Conservation (phyloP, 306 rosid species). For the Carpinus fangiana region DNA sequence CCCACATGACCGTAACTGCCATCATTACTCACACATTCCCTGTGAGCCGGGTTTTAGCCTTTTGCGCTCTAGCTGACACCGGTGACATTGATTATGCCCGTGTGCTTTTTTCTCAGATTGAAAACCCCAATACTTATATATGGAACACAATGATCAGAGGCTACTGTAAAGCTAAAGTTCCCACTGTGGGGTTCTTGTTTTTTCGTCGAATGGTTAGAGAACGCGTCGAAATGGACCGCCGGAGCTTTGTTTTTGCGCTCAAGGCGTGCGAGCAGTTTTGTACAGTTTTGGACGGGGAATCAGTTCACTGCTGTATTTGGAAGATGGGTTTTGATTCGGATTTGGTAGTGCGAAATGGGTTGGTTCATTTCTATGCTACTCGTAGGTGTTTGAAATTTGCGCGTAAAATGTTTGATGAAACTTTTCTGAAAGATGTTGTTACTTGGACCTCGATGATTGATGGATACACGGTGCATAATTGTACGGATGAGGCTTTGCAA, state of each 20-base stretch:
- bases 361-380: slow-evolving; percentile 47
- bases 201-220: slow-evolving; percentile 44
- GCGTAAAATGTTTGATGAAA: slow-evolving; percentile 38
- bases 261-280: slow-evolving; percentile 48
- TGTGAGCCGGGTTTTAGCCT: slow-evolving; percentile 63
- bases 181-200: slow-evolving; percentile 44
- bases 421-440: slow-evolving; percentile 60
- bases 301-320: slow-evolving; percentile 46
- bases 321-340: slow-evolving; percentile 59
- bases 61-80: slow-evolving; percentile 66
- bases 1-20: slow-evolving; percentile 39
- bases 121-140: slow-evolving; percentile 64
- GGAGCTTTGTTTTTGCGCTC: slow-evolving; percentile 58
- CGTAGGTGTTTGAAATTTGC: slow-evolving; percentile 50
- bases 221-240: slow-evolving; percentile 42
- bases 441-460: slow-evolving; percentile 88
- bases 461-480: slow-evolving; percentile 45
- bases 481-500: slow-evolving; percentile 49
- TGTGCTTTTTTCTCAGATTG: slow-evolving; percentile 38
- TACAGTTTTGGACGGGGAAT: slow-evolving; percentile 31
- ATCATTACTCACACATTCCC: slow-evolving; percentile 45
- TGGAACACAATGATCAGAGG: slow-evolving; percentile 88
- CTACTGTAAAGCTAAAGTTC: slow-evolving; percentile 36
- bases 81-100: slow-evolving; percentile 58
- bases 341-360: slow-evolving; percentile 63